Conservation (phyloP, 805 yeast species). For the Saturnispora dispora region DNA sequence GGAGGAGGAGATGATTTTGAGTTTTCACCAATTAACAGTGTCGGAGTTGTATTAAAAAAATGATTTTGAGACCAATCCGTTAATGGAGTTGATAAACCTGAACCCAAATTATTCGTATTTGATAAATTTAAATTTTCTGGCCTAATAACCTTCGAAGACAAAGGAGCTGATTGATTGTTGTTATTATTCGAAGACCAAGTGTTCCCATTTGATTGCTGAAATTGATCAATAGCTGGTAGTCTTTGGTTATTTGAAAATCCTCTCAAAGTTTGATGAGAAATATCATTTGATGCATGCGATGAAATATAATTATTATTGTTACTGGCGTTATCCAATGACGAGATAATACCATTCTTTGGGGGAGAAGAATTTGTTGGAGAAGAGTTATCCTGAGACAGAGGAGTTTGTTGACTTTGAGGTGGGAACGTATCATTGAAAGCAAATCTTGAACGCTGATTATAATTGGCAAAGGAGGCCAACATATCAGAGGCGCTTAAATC, state of each 20-base stretch:
- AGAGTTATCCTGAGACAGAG: not conserved
- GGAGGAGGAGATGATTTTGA: slow-evolving; percentile 9
- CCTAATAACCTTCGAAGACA: slow-evolving; percentile 9
- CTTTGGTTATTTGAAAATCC: slow-evolving; percentile 3
- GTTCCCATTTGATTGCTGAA: slow-evolving; percentile 5
- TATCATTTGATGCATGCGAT: not conserved
- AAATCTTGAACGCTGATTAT: slow-evolving; percentile 8
- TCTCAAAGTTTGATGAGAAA: not conserved
- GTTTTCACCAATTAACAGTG: slow-evolving; percentile 5
- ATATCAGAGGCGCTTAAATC: slow-evolving; percentile 4
- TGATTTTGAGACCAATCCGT: slow-evolving; percentile 13
- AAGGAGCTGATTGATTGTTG: slow-evolving; percentile 8
- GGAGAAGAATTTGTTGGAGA: slow-evolving; percentile 10
- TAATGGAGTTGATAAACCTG: slow-evolving; percentile 5
- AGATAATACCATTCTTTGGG: slow-evolving; percentile 2
- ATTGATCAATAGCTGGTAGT: slow-evolving; percentile 1
- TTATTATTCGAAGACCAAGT: slow-evolving; percentile 6
- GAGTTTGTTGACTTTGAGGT: not conserved
- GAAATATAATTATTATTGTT: not conserved
- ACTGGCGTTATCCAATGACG: not conserved
- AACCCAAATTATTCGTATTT: not conserved
- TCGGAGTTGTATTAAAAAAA: slow-evolving; percentile 10
- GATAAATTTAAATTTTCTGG: slow-evolving; percentile 10
- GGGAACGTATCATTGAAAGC: slow-evolving; percentile 1
- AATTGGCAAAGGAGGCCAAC: slow-evolving; percentile 3